phyloP scores from a whole-genome alignment of 306 rosid genomes.

The Vigna trinervia region DNA sequence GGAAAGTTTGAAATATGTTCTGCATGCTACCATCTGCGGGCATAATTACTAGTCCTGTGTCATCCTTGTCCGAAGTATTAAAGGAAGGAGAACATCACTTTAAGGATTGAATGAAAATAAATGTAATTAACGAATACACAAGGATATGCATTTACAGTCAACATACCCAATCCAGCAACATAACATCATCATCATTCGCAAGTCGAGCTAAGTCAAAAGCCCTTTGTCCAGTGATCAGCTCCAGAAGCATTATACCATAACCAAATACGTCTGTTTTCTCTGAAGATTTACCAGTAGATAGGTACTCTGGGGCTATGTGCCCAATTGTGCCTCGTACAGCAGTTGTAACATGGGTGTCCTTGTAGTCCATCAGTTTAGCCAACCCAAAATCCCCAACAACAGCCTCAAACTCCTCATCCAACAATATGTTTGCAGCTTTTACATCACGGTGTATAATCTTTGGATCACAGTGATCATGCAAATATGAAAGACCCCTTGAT shows the following conservation, averaged over 20 bases:
- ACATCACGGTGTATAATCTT: conserved; percentile 98
- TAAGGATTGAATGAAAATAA: conserved; percentile 33
- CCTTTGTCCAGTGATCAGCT: conserved; percentile 94
- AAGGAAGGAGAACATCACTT: not conserved
- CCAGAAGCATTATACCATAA: conserved; percentile 96
- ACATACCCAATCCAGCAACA: conserved; percentile 99
- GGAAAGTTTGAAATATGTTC: not conserved
- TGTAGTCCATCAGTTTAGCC: conserved; percentile 97
- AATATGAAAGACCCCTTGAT: conserved; percentile 94
- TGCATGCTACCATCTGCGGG: not conserved
- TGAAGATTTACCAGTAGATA: conserved; percentile 89
- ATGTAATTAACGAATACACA: conserved; percentile 23
- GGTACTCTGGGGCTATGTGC: conserved; percentile 96
- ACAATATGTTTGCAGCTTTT: conserved; percentile 93
- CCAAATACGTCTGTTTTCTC: conserved; percentile 98
- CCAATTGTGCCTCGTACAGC: conserved; percentile 97
- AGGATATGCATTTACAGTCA: not conserved
- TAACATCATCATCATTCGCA: conserved; percentile 97
- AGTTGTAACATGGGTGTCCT: conserved; percentile 96
- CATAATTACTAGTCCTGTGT: not conserved
- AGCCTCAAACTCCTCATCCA: conserved; percentile 99
- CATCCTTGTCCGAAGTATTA: not conserved
- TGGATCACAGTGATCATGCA: conserved; percentile 98
- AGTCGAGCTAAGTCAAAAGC: conserved; percentile 98
- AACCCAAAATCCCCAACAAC: conserved; percentile 97